Evolutionary conservation across 257 asterid species (phyloP).

Genomic region (Primulina huaijiensis): DNA sequence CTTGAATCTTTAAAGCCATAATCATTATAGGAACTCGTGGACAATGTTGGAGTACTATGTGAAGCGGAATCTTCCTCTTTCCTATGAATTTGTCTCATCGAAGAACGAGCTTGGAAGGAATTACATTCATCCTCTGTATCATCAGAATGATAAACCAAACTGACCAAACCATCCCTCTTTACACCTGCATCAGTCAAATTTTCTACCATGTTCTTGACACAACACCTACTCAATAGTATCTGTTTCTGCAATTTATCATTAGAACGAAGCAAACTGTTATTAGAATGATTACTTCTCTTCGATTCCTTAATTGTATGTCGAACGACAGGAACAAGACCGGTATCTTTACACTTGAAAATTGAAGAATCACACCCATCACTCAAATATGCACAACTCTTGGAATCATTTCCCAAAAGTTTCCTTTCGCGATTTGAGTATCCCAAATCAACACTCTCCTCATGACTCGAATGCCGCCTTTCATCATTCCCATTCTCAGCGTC

Average conservation of each 20-base stretch:
- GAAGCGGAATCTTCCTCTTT: slow-evolving; percentile 77
- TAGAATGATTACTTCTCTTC: slow-evolving; percentile 40
- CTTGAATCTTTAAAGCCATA: slow-evolving; percentile 62
- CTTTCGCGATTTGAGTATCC: slow-evolving; percentile 58
- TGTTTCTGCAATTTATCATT: slow-evolving; percentile 50
- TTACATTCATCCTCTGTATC: slow-evolving; percentile 70
- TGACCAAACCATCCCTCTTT: slow-evolving; percentile 53
- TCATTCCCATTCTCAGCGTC: slow-evolving; percentile 39
- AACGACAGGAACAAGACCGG: slow-evolving; percentile 52
- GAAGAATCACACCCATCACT: slow-evolving; percentile 54
- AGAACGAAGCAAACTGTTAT: slow-evolving; percentile 38
- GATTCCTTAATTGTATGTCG: slow-evolving; percentile 48
- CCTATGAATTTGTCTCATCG: slow-evolving; percentile 45
- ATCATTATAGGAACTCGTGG: slow-evolving; percentile 67
- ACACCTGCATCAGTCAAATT: slow-evolving; percentile 37
- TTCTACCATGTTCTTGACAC: slow-evolving; percentile 36
- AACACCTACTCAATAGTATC: slow-evolving; percentile 37
- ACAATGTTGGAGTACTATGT: slow-evolving; percentile 70
- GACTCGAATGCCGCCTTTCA: slow-evolving; percentile 49
- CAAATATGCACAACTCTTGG: slow-evolving; percentile 63
- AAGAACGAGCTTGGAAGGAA: slow-evolving; percentile 52
- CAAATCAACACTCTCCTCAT: slow-evolving; percentile 46
- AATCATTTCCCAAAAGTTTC: slow-evolving; percentile 65
- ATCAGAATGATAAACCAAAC: slow-evolving; percentile 69
- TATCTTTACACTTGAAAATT: slow-evolving; percentile 55